Conservation (phyloP, 2,329 filamentous ascomycete genomes). For the Beauveria sp. region DNA sequence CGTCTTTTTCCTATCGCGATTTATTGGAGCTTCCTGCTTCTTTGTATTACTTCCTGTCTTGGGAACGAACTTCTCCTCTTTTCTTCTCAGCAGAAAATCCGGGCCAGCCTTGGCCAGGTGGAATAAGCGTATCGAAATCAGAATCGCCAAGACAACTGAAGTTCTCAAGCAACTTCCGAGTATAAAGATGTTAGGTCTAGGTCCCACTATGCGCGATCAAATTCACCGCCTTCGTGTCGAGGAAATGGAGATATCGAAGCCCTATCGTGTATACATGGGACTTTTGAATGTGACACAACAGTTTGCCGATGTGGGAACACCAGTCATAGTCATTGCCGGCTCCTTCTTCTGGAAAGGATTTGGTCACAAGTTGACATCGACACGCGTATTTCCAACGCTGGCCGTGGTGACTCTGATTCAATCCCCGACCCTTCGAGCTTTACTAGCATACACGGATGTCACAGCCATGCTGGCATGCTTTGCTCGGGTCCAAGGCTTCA, state of each 20-base stretch:
- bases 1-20: not conserved
- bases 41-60: not conserved
- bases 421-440: not conserved
- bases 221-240: not conserved
- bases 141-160: not conserved
- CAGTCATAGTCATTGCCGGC: not conserved
- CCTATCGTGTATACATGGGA: not conserved
- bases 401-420: not conserved
- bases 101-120: not conserved
- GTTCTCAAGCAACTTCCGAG: not conserved
- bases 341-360: conserved; percentile 3
- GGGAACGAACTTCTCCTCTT: not conserved
- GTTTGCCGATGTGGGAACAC: not conserved
- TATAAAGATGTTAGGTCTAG: conserved; percentile 7
- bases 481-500: not conserved
- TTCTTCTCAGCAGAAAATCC: not conserved
- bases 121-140: not conserved
- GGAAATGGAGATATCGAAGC: not conserved
- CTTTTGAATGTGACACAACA: not conserved
- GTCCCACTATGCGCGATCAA: not conserved
- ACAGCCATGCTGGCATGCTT: not conserved
- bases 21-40: not conserved
- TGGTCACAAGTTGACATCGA: not conserved
- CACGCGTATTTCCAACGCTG: not conserved
- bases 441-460: not conserved